A percentile compares a stretch with the other conserved stretches of the same genome.
Evolutionary conservation across 768 basidiomycete genomes (phyloP).

Genomic region (Cystofilobasidium bisporidii): DNA sequence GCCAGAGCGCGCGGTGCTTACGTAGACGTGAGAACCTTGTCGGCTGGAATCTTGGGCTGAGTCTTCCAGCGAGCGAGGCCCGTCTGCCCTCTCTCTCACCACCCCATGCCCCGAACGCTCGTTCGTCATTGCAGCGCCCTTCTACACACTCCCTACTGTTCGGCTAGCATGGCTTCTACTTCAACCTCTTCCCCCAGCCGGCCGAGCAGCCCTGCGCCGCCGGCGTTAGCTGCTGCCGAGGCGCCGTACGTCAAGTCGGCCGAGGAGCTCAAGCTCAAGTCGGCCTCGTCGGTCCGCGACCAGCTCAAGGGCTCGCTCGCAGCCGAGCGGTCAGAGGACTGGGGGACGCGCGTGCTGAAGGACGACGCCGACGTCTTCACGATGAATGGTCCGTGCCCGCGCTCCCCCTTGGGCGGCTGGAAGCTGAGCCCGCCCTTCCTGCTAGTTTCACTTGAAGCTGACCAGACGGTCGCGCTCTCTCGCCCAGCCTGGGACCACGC

Average conservation of each 20-base stretch:
- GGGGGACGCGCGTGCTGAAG: constrained; percentile 22
- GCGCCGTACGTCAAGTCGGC: background rate
- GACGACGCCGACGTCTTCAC: constrained; percentile 22
- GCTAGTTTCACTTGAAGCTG: too few relatives aligned
- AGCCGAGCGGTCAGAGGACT: constrained; percentile 12
- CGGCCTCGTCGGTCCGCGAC: constrained; percentile 8
- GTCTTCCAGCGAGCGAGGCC: too few relatives aligned
- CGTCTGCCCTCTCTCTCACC: too few relatives aligned
- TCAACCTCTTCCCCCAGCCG: background rate
- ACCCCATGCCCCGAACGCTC: background rate
- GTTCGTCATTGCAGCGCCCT: background rate
- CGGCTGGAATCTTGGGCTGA: too few relatives aligned
- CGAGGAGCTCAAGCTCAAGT: constrained; percentile 8
- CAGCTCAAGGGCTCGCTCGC: constrained; percentile 12
- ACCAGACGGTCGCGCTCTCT: too few relatives aligned
- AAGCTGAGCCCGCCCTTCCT: background rate
- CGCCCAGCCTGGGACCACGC: constrained; percentile 40
- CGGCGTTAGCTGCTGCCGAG: background rate
- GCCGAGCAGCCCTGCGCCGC: background rate
- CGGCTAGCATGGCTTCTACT: background rate
- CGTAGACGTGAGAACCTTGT: too few relatives aligned
- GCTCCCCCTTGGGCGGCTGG: too few relatives aligned
- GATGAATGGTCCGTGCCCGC: constrained; percentile 6
- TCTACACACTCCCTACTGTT: background rate
- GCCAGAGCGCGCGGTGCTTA: too few relatives aligned